These are phyloP conservation scores for Epichloe amarillans DNA, from an alignment of 2,329 filamentous ascomycete genomes.

Conservation along the genomic window DNA sequence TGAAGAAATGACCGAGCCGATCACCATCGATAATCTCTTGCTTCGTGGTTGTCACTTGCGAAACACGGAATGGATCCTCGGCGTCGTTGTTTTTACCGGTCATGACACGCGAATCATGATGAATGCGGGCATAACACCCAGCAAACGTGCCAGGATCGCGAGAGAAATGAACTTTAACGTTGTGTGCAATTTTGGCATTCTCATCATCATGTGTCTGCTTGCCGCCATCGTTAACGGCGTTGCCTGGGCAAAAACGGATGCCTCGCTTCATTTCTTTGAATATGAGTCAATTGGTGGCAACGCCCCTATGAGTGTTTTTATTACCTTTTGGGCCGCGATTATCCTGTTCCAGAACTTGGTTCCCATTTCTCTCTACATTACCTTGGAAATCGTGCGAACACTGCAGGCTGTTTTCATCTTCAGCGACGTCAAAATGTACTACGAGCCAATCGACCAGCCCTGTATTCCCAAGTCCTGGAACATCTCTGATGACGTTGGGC, in stretches of 20 bases:
- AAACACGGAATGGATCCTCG: conserved; percentile 93
- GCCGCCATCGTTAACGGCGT: conserved; percentile 75
- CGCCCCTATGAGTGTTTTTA: conserved; percentile 71
- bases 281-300: conserved; percentile 68
- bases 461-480: conserved; percentile 98
- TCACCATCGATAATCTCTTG: conserved; percentile 89
- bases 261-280: conserved; percentile 72
- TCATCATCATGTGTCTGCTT: conserved; percentile 80
- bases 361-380: conserved; percentile 95
- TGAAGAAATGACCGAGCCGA: conserved; percentile 80
- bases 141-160: conserved; percentile 81
- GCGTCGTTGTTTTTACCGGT: conserved; percentile 86
- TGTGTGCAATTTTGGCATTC: conserved; percentile 85
- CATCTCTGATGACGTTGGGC: conserved; percentile 92
- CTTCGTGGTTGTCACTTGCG: conserved; percentile 85
- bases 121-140: conserved; percentile 90
- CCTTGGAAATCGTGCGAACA: conserved; percentile 87
- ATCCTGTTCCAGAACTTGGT: conserved; percentile 98
- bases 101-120: conserved; percentile 99
- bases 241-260: conserved; percentile 61
- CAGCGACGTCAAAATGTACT: conserved; percentile 93
- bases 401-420: conserved; percentile 95
- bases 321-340: conserved; percentile 90
- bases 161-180: conserved; percentile 96
- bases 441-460: conserved; percentile 83